phyloP scores from a whole-genome alignment of 2,329 filamentous ascomycete genomes.

The Calonectria henricotiae region DNA sequence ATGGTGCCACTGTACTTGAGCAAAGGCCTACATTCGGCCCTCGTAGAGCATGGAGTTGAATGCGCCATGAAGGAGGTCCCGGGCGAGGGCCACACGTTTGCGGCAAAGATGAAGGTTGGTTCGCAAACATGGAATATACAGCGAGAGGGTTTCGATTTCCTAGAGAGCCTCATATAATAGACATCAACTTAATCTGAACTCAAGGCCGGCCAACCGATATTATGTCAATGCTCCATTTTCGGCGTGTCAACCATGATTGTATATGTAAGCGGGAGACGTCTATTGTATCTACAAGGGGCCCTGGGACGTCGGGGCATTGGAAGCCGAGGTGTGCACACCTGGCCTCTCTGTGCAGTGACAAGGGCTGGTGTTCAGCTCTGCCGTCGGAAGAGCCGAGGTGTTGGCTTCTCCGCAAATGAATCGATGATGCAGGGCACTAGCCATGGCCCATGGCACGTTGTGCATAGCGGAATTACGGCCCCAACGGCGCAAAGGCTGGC shows the following conservation, averaged over 20 bases:
- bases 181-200: neutral
- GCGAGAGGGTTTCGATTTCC: constrained; percentile 61
- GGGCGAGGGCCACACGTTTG: constrained; percentile 63
- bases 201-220: neutral
- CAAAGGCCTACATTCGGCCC: constrained; percentile 48
- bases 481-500: neutral
- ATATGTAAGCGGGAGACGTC: neutral
- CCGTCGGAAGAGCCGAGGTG: constrained; percentile 10
- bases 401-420: constrained; percentile 15
- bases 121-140: constrained; percentile 57
- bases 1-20: constrained; percentile 61
- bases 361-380: constrained; percentile 5
- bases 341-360: neutral
- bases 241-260: neutral
- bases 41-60: constrained; percentile 54
- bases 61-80: constrained; percentile 59
- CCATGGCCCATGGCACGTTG: constrained; percentile 1
- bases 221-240: neutral
- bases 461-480: constrained; percentile 9
- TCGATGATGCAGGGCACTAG: neutral
- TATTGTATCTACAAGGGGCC: neutral
- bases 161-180: constrained; percentile 52
- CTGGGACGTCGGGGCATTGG: constrained; percentile 9
- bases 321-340: constrained; percentile 19
- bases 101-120: constrained; percentile 61